These are phyloP conservation scores for Dactylonectria estremocensis DNA, from an alignment of 2,329 filamentous ascomycete species.

Conservation along the genomic window DNA sequence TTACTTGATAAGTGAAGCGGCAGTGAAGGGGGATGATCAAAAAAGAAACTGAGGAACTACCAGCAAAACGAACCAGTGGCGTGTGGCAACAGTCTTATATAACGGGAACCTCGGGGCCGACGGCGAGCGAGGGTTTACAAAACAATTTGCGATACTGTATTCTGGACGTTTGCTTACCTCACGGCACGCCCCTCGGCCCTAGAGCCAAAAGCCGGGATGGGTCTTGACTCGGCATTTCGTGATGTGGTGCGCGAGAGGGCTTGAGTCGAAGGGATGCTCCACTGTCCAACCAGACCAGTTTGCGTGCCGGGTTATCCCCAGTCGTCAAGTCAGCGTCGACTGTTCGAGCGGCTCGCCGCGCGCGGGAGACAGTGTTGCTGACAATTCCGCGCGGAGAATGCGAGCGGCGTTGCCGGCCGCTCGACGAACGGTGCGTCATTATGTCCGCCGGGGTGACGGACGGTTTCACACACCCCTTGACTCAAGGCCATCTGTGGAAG, in stretches of 20 bases:
- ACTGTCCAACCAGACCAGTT: slow-evolving; percentile 16
- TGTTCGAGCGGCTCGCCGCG: slow-evolving; percentile 6
- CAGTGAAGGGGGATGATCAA: slow-evolving; percentile 25
- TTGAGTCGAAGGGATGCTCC: slow-evolving; percentile 10
- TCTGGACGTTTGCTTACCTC: slow-evolving; percentile 19
- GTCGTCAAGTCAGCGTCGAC: slow-evolving; percentile 8
- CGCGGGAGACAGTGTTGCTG: slow-evolving; percentile 22
- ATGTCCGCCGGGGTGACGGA: slow-evolving; percentile 25
- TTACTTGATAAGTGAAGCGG: slow-evolving; percentile 3
- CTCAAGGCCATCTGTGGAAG: slow-evolving; percentile 3
- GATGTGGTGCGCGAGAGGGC: slow-evolving; percentile 10
- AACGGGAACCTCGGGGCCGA: slow-evolving; percentile 16
- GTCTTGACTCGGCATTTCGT: slow-evolving; percentile 30
- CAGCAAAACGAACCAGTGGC: slow-evolving; percentile 7
- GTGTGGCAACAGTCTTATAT: slow-evolving; percentile 26
- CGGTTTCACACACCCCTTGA: slow-evolving; percentile 13
- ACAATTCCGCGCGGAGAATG: slow-evolving; percentile 14
- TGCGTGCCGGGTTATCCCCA: slow-evolving; percentile 31
- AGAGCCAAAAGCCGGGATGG: slow-evolving; percentile 20
- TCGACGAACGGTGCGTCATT: slow-evolving; percentile 27
- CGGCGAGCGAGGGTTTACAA: slow-evolving; percentile 23
- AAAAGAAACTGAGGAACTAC: slow-evolving; percentile 1
- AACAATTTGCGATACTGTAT: slow-evolving; percentile 7
- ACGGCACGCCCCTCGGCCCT: slow-evolving; percentile 24
- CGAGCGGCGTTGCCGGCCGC: slow-evolving; percentile 20